These are phyloP conservation scores for Calvatia gigantea DNA, from an alignment of 768 basidiomycete species.

Conservation along the genomic window DNA sequence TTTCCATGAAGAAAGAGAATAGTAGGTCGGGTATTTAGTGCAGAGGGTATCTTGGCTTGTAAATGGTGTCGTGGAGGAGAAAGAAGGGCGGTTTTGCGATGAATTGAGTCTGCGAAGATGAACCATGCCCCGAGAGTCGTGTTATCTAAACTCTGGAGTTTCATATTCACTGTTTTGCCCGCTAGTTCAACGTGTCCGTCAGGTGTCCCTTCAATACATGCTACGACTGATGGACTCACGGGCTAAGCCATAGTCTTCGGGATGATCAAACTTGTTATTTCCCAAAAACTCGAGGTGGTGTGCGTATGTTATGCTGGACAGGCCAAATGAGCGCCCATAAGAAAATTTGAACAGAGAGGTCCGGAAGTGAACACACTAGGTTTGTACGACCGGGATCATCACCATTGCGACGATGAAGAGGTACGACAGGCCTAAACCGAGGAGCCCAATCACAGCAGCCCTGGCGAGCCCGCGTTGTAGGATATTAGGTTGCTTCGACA, in stretches of 20 bases:
- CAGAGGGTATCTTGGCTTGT: conserved; percentile 29
- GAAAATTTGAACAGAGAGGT: neutral
- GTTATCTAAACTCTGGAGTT: conserved; percentile 60
- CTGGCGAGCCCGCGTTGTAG: conserved; percentile 2
- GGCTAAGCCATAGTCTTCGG: conserved; percentile 39
- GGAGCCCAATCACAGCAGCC: neutral
- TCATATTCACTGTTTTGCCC: conserved; percentile 57
- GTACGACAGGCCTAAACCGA: conserved; percentile 19
- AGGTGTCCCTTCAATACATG: neutral
- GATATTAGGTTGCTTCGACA: conserved; percentile 4
- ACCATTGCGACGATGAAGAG: conserved; percentile 25
- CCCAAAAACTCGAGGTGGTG: conserved; percentile 33
- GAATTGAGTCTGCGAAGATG: conserved; percentile 50
- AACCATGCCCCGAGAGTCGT: conserved; percentile 67
- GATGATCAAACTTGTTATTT: conserved; percentile 33
- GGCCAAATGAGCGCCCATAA: conserved; percentile 1
- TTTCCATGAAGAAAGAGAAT: conserved; percentile 76
- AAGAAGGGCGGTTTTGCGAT: conserved; percentile 31
- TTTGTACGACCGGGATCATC: conserved; percentile 37
- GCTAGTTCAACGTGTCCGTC: conserved; percentile 31
- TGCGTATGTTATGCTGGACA: conserved; percentile 32
- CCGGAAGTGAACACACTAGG: conserved; percentile 24
- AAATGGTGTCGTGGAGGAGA: conserved; percentile 21
- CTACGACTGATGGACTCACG: conserved; percentile 25
- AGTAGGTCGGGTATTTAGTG: conserved; percentile 42